Conservation (phyloP, 1,284 basidiomycete genomes). For the Apiotrichum gamsii region DNA sequence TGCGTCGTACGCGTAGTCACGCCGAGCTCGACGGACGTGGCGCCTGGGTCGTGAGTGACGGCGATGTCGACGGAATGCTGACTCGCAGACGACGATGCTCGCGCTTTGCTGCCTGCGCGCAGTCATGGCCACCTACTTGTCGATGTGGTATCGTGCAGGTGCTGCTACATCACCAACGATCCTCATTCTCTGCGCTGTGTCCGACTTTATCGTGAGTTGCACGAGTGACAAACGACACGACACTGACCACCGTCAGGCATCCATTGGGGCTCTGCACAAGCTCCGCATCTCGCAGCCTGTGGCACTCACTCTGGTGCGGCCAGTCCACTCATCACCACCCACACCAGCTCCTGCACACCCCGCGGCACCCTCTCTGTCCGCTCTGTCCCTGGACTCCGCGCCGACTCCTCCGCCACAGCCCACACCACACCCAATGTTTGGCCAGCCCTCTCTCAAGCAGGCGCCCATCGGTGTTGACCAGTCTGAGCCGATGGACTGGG, state of each 20-base stretch:
- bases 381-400: not conserved
- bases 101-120: constrained; percentile 2
- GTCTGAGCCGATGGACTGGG: constrained; percentile 43
- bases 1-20: constrained; percentile 11
- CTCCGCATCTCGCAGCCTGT: constrained; percentile 5
- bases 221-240: not conserved
- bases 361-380: not conserved
- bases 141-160: not conserved
- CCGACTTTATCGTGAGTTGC: not conserved
- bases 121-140: not conserved
- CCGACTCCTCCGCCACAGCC: not conserved
- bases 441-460: constrained; percentile 24
- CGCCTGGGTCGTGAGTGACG: constrained; percentile 30
- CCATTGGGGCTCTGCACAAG: constrained; percentile 2
- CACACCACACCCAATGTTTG: constrained; percentile 26
- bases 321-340: not conserved
- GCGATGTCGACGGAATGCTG: not conserved
- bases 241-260: constrained; percentile 3
- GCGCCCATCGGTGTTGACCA: not conserved
- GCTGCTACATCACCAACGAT: not conserved
- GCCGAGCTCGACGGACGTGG: constrained; percentile 19
- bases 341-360: not conserved
- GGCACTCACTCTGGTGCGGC: constrained; percentile 2
- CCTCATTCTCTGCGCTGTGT: not conserved
- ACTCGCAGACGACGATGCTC: constrained; percentile 5